Evolutionary conservation across 495 filamentous ascomycete genomes (phyloP).

Genomic region (Podospora pseudopauciseta): DNA sequence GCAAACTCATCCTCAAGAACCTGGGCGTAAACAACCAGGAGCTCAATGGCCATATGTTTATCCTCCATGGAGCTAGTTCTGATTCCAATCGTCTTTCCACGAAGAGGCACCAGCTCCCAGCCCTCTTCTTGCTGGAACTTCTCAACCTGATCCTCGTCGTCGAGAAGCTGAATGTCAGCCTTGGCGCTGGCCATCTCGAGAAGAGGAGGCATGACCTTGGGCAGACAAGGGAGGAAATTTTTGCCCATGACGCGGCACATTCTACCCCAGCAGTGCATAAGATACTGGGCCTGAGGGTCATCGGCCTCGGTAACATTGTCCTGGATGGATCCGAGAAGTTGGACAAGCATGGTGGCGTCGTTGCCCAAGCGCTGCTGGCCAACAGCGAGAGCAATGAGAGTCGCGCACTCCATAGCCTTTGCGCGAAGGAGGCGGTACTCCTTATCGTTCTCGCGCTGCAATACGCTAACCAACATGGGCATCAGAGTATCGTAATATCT

Average conservation of each 20-base stretch:
- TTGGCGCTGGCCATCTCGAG: conserved; percentile 88
- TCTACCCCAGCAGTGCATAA: conserved; percentile 98
- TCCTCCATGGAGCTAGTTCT: conserved; percentile 95
- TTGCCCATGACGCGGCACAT: conserved; percentile 93
- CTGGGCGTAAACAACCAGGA: conserved; percentile 95
- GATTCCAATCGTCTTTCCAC: conserved; percentile 97
- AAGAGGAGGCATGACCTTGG: conserved; percentile 91
- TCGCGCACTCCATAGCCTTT: conserved; percentile 99
- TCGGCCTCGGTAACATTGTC: conserved; percentile 83
- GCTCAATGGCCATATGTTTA: conserved; percentile 97
- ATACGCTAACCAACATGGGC: conserved; percentile 87
- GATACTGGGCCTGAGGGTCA: conserved; percentile 94
- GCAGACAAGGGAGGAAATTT: conserved; percentile 89
- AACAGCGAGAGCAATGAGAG: conserved; percentile 91
- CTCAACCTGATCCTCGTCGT: conserved; percentile 92
- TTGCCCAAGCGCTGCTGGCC: conserved; percentile 85
- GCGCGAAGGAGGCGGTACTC: conserved; percentile 87
- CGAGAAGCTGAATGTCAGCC: conserved; percentile 94
- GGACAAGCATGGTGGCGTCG: conserved; percentile 81
- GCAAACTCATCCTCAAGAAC: conserved; percentile 89
- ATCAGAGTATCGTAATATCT: conserved; percentile 94
- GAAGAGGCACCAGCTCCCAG: conserved; percentile 95
- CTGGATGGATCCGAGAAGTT: conserved; percentile 83
- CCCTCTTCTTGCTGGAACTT: conserved; percentile 92
- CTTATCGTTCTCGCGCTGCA: conserved; percentile 84